These are phyloP conservation scores for Entomortierella parvispora DNA, from an alignment of 192 early-diverging fungal genomes.

Conservation along the genomic window DNA sequence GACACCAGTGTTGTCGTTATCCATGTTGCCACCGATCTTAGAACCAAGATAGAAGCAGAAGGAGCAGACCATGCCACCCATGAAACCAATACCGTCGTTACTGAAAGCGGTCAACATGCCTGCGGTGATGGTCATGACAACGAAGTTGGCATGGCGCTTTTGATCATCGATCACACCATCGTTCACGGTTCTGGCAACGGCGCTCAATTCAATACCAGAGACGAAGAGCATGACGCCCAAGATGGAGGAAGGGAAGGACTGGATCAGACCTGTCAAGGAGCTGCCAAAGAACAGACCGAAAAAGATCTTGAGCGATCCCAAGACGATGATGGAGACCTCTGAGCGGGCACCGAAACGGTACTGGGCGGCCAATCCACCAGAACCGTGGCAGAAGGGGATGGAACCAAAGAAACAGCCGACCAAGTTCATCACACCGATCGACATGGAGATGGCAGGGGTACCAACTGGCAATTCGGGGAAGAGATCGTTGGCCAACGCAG, in stretches of 20 bases:
- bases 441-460: constrained; percentile 65
- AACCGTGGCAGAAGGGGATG: constrained; percentile 82
- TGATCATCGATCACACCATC: constrained; percentile 53
- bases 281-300: constrained; percentile 82
- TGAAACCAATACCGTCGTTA: constrained; percentile 84
- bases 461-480: constrained; percentile 73
- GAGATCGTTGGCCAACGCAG: constrained; percentile 80
- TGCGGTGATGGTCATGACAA: constrained; percentile 74
- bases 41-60: constrained; percentile 15
- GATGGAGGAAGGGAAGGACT: constrained; percentile 75
- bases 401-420: constrained; percentile 81
- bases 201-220: constrained; percentile 77
- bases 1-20: constrained; percentile 35
- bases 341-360: constrained; percentile 93
- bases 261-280: constrained; percentile 75
- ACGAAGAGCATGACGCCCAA: constrained; percentile 89
- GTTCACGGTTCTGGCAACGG: constrained; percentile 60
- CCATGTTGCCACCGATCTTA: constrained; percentile 14
- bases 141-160: constrained; percentile 62
- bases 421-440: constrained; percentile 84
- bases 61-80: constrained; percentile 61
- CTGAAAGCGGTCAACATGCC: constrained; percentile 72
- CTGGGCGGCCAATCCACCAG: constrained; percentile 89
- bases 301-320: constrained; percentile 80
- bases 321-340: constrained; percentile 76